Evolutionary conservation across 2,329 filamentous ascomycete species (phyloP), one percentile per base, ranked within the genome.

Genomic region (Pestalotiopsis sp.): DNA sequence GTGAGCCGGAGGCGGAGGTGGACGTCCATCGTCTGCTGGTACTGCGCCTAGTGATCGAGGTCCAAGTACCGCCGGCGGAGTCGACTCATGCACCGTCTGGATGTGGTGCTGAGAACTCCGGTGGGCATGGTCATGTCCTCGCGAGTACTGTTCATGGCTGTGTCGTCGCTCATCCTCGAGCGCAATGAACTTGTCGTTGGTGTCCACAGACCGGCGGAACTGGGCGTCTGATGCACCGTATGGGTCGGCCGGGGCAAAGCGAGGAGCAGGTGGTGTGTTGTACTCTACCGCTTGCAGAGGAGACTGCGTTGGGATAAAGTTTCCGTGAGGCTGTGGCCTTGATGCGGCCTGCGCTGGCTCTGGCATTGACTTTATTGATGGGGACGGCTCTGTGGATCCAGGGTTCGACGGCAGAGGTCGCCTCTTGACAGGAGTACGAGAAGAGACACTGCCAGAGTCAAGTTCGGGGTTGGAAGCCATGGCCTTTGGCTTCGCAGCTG

Each of bases 351-450:
- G 84, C 12, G 80, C 73, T 62, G 83, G 81, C 57, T 87, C 84
- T 23, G 80, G 78, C 59, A 80, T 75, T 7, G 80, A 68, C 64
- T 77, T 73, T 38, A 75, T 68, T n/a, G 76, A 69, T 70, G 81
- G 74, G 57, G 79, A 72, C 20, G 86, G 81, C 72, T 88, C 85
- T 71, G 87, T 81, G 66, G 87, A 86, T 70, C 92, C 87, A 14
- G 94, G 93, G 77, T 96, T 93, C 1, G 89, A 91, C 0, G 95
- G 95, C 52, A 98, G 82, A 23, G 95, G 95, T 41, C 95, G 88
- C 73, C 95, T 88, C 83, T 95, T 97, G 60, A 97, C 89, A 60
- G 89, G 86, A 31, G 88, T 86, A 73, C 86, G 84, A 73, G 80
- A 78, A 31, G 71, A 41, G 38, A 67, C 68, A 27, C 68, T 45